Conservation (phyloP, 352 stramenopile genomes). For the Globisporangium apiculatum region DNA sequence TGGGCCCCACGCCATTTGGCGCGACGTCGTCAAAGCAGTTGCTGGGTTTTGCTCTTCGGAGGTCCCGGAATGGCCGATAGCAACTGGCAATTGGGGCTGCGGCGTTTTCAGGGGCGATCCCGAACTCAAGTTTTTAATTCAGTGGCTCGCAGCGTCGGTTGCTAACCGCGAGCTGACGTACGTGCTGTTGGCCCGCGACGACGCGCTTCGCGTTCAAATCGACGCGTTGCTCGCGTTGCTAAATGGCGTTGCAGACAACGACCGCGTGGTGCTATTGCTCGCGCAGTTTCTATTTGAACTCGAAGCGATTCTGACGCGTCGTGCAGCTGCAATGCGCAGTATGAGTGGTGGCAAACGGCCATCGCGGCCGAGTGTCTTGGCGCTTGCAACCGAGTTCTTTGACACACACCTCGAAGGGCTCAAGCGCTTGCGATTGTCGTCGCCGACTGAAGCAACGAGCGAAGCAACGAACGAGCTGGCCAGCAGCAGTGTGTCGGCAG, state of each 20-base stretch:
- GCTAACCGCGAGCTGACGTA: conserved; percentile 42
- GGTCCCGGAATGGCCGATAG: conserved; percentile 36
- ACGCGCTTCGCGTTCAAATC: conserved; percentile 38
- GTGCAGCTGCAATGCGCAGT: background rate
- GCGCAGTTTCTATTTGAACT: conserved; percentile 9
- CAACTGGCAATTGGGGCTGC: conserved; percentile 79
- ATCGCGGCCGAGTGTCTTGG: conserved; percentile 9
- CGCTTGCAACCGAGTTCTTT: conserved; percentile 5
- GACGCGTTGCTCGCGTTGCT: conserved; percentile 9
- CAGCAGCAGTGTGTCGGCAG: background rate
- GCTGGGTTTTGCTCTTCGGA: conserved; percentile 52
- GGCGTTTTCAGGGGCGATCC: conserved; percentile 67
- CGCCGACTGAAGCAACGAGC: background rate
- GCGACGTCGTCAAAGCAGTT: conserved; percentile 64
- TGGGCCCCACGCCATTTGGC: conserved; percentile 32
- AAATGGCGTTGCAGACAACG: background rate
- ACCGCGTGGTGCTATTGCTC: conserved; percentile 2
- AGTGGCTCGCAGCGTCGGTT: conserved; percentile 72
- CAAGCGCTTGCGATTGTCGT: conserved; percentile 4
- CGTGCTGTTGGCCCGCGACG: conserved; percentile 43
- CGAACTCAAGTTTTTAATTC: conserved; percentile 76
- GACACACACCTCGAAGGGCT: conserved; percentile 8
- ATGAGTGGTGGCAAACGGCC: conserved; percentile 1
- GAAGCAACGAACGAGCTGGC: no score
- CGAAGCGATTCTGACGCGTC: conserved; percentile 2